Evolutionary conservation across 345 rosid genomes (phyloP), one percentile per base, ranked within the genome.

Genomic region (Citrus australasica): DNA sequence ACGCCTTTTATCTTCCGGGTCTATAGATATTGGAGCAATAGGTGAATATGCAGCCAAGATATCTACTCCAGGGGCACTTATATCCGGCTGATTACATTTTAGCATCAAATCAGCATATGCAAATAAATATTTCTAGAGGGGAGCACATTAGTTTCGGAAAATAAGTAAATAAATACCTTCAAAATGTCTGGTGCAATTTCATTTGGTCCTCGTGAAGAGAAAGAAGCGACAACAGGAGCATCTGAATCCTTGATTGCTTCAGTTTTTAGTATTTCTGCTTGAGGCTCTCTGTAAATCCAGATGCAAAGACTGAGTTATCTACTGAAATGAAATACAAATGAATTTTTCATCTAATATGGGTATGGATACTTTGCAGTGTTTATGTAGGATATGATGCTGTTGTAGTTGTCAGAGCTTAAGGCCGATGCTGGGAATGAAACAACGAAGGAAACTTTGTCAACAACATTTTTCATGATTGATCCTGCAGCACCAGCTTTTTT

Each of bases 181-280:
- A 82, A 24, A 17, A 90, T 79, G 76, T 85, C 84, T 21, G 70
- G 65, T 17, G 55, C 14, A 21, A 82, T 55, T 1, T 0, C 0
- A 73, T 79, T 87, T 17, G 90, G 94, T 1, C 92, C 89, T 0
- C 85, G 78, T 0, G 89, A 83, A 66, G 92, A 89, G 83, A 83
- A 87, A 4, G 55, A 2, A 17, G 86, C 69, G 56, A 81, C 82
- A 21, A 42, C 25, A 16, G 90, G 90, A 30, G 89, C 87, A 32
- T 28, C 67, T n/a, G 66, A 60, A 69, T 86, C 82, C 21, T 28
- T 71, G 55, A 72, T 53, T 40, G 62, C 68, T 48, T 85, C 82
- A 25, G 86, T 81, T 78, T 77, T 82, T 59, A 86, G 48, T 74
- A 86, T 82, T 25, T 62, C 38, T 9, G 80, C 85, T 37, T 0